Percentiles rank a stretch among this genome's conserved stretches.
Evolutionary conservation across 1,139 yeast species (phyloP).

Genomic region (Blastobotrys serpentis): DNA sequence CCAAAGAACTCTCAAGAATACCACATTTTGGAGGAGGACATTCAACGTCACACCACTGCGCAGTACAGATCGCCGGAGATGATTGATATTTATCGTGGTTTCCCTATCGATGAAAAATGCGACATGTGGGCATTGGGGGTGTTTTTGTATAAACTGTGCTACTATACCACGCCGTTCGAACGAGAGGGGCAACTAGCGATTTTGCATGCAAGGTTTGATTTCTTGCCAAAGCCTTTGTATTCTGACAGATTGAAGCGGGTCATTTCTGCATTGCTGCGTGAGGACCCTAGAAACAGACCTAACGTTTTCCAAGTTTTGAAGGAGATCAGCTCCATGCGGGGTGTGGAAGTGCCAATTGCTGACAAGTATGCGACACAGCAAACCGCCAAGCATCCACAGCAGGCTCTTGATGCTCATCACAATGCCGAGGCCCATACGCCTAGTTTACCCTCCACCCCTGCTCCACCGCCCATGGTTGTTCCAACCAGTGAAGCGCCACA

Average conservation of each 20-base stretch:
- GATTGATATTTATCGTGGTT: constrained; percentile 81
- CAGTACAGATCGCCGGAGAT: constrained; percentile 96
- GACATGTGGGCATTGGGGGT: constrained; percentile 98
- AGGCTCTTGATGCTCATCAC: constrained; percentile 4
- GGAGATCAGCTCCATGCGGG: constrained; percentile 62
- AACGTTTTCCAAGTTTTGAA: constrained; percentile 78
- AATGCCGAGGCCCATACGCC: constrained; percentile 9
- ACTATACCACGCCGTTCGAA: constrained; percentile 94
- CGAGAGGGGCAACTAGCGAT: constrained; percentile 65
- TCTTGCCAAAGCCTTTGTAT: constrained; percentile 49
- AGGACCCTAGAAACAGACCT: constrained; percentile 79
- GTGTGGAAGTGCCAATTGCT: constrained; percentile 52
- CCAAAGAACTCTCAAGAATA: constrained; percentile 67
- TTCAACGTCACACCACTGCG: constrained; percentile 92
- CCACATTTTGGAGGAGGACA: constrained; percentile 71
- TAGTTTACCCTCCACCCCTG: constrained; percentile 6
- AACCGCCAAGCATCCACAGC: constrained; percentile 16
- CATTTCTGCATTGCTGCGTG: constrained; percentile 75
- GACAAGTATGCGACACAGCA: constrained; percentile 28
- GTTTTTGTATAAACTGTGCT: constrained; percentile 84
- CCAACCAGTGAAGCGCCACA: constrained; percentile 9
- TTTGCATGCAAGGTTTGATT: constrained; percentile 57
- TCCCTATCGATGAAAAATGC: constrained; percentile 90
- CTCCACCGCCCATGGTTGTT: constrained; percentile 12
- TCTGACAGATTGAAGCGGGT: constrained; percentile 44